Evolutionary conservation across 345 rosid genomes (phyloP).

Genomic region (Dipteronia dyeriana): DNA sequence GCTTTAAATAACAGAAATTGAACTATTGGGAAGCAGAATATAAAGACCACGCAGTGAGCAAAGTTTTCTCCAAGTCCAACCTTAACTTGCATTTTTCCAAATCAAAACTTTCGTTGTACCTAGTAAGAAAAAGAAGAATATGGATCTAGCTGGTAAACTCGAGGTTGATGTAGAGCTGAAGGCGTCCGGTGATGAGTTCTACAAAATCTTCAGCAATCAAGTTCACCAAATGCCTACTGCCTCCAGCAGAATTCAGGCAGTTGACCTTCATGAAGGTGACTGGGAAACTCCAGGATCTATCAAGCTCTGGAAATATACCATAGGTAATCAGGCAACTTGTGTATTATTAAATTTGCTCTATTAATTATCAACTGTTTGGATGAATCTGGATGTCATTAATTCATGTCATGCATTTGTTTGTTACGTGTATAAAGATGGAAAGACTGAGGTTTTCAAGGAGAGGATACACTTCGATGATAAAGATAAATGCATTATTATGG

Average conservation of each 20-base stretch:
- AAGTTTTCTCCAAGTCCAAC: too few species aligned
- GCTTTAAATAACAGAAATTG: too few species aligned
- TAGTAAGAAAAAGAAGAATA: background rate
- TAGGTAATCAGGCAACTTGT: too few species aligned
- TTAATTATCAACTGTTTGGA: too few species aligned
- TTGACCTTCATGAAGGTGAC: slow-evolving; percentile 38
- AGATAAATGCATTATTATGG: slow-evolving; percentile 12
- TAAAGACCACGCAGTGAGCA: background rate
- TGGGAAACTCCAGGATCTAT: slow-evolving; percentile 32
- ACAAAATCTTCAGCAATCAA: slow-evolving; percentile 12
- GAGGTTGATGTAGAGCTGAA: slow-evolving; percentile 35
- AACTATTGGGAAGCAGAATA: background rate
- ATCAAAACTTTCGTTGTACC: background rate
- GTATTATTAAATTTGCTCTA: too few species aligned
- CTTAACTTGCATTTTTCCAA: background rate
- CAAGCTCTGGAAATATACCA: slow-evolving; percentile 32
- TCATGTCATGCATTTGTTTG: too few species aligned
- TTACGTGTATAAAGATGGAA: slow-evolving; percentile 20
- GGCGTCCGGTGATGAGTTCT: slow-evolving; percentile 20
- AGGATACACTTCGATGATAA: slow-evolving; percentile 33
- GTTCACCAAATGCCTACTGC: slow-evolving; percentile 27
- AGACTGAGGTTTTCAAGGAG: slow-evolving; percentile 30
- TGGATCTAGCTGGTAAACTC: slow-evolving; percentile 24
- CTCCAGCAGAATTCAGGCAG: slow-evolving; percentile 18
- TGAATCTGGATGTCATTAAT: too few species aligned